Percentiles rank a stretch among this genome's conserved stretches.
These are phyloP conservation scores for Ceriops zippeliana DNA, from an alignment of 345 rosid species.

Conservation along the genomic window DNA sequence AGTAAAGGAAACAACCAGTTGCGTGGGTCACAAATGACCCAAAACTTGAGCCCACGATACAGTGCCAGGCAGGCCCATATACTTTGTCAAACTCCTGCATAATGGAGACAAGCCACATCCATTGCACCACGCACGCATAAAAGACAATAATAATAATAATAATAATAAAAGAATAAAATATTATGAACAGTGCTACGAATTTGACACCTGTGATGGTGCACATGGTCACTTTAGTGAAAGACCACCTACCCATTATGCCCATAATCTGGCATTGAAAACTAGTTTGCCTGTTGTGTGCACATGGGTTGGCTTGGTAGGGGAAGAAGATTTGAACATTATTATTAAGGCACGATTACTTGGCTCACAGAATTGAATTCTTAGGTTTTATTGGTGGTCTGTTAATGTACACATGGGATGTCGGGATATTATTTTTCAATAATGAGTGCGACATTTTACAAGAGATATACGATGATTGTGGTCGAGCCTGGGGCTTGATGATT, in stretches of 20 bases:
- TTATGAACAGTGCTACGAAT: not conserved
- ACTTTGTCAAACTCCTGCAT: slow-evolving; percentile 81
- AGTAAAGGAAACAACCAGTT: slow-evolving; percentile 78
- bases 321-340: slow-evolving; percentile 8
- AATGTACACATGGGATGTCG: slow-evolving; percentile 37
- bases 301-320: slow-evolving; percentile 24
- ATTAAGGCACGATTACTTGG: slow-evolving; percentile 3
- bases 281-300: slow-evolving; percentile 19
- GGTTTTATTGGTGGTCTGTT: slow-evolving; percentile 6
- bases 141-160: too few relatives aligned
- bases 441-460: too few relatives aligned
- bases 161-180: not conserved
- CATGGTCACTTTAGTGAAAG: slow-evolving; percentile 10
- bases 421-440: not conserved
- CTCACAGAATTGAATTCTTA: not conserved
- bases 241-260: too few relatives aligned
- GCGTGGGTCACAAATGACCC: slow-evolving; percentile 88
- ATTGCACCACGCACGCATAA: too few relatives aligned
- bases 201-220: slow-evolving; percentile 2
- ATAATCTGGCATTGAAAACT: too few relatives aligned
- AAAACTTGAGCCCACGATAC: slow-evolving; percentile 81
- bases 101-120: not conserved
- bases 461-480: too few relatives aligned
- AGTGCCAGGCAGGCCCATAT: slow-evolving; percentile 96
- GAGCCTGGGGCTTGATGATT: too few relatives aligned